Evolutionary conservation across 768 basidiomycete species (phyloP), one percentile per base, ranked within the genome.

Genomic region (Tricholoma sp.): DNA sequence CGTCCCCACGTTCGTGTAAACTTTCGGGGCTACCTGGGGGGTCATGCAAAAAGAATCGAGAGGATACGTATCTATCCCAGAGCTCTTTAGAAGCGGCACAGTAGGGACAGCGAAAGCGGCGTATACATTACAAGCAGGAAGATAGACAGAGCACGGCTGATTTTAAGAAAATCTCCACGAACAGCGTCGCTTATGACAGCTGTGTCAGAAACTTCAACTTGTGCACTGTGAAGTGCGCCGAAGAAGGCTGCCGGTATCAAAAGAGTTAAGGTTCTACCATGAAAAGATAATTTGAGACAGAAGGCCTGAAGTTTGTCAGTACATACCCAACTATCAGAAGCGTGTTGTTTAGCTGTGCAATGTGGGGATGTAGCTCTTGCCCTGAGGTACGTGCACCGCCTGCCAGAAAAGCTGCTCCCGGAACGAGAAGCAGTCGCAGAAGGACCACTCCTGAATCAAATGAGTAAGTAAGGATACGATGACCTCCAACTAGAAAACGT

Each of bases 351-450:
- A 89, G 74, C 62, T 86, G 75, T 0, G 83, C 81, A n/a, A 80
- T 64, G 61, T 84, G 82, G 1, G 84, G 84, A 63, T 86, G 82
- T 6, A 89, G 71, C 50, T 85, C 78, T 66, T 91, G 88, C 45
- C 85, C 77, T 62, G 80, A 73, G 18, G 88, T 72, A n/a, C 79
- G 76, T 16, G 80, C 81, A 46, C 87, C 88, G 31, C 86, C 87
- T 3, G 79, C 79, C 9, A 88, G 73, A 67, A 89, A 89, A 0
- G 86, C 75, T 2, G 78, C 74, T 4, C 88, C 88, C 0, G 88
- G 88, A 52, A 89, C 75, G 24, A 91, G 80, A 1, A 91, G 74
- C 1, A 89, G 75, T 64, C 88, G 88, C 14, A 91, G 75, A 19
- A 91, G 68, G 7, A 88, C 77, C 9, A 89, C 86, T 21, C 88